Conservation (phyloP, 2,329 filamentous ascomycete species). For the Beauveria sp. region DNA sequence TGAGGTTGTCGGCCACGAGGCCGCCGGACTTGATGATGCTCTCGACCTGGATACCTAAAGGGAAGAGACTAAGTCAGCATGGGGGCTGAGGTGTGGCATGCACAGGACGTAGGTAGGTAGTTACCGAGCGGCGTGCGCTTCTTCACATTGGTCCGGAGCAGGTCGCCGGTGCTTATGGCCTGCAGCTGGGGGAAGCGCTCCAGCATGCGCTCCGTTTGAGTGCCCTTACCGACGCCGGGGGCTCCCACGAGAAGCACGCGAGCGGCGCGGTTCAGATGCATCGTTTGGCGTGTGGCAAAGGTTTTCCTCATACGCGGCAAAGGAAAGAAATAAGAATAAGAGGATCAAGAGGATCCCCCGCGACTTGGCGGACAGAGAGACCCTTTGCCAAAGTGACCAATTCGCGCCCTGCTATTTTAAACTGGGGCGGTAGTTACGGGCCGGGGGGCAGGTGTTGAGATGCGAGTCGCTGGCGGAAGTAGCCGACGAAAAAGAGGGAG, state of each 20-base stretch:
- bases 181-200: slow-evolving; percentile 80
- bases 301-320: neutral
- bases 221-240: slow-evolving; percentile 95
- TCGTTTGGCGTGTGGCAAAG: slow-evolving; percentile 20
- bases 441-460: neutral
- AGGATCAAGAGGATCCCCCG: slow-evolving; percentile 4
- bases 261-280: slow-evolving; percentile 71
- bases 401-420: neutral
- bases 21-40: slow-evolving; percentile 78
- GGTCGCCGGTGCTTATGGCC: slow-evolving; percentile 87
- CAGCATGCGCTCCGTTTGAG: slow-evolving; percentile 84
- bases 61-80: slow-evolving; percentile 1
- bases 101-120: slow-evolving; percentile 16
- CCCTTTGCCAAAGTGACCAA: neutral
- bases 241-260: slow-evolving; percentile 92
- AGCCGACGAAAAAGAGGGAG: neutral
- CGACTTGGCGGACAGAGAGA: neutral
- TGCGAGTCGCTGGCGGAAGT: neutral
- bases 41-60: slow-evolving; percentile 79
- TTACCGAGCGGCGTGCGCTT: slow-evolving; percentile 76
- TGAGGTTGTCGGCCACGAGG: slow-evolving; percentile 86
- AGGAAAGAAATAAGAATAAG: neutral
- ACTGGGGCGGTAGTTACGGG: slow-evolving; percentile 3
- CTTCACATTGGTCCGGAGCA: slow-evolving; percentile 88
- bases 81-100: neutral